Evolutionary conservation across 2,329 filamentous ascomycete genomes (phyloP), one percentile per base, ranked within the genome.

Genomic region (Sporothrix dimorphospora): DNA sequence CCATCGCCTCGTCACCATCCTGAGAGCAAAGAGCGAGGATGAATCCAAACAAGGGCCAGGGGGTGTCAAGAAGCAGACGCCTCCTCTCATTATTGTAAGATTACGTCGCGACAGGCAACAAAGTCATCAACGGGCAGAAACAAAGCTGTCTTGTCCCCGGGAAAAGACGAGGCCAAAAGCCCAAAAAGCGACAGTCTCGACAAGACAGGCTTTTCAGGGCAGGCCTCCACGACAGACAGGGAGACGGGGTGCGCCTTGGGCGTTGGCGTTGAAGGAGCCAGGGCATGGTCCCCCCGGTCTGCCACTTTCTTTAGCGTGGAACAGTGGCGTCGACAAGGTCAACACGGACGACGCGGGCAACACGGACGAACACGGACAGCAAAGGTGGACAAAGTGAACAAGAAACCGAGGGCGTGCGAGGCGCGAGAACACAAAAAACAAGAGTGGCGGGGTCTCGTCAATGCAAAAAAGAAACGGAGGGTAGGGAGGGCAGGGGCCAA

Each of bases 221-320:
- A 47, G 45, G 19, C 45, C 19, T 61, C 19, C 34, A 61, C 57
- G n/a, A n/a, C n/a, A n/a, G n/a, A n/a, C n/a, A n/a, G n/a, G n/a
- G n/a, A n/a, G n/a, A n/a, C 11, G 19, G 53, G 27, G 53, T 24
- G 19, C 19, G 47, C 19, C 21, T 7, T 51, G 47, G n/a, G 49
- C 49, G n/a, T n/a, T 34, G 53, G 53, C 27, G 27, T 30, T 30
- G 34, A 42, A 19, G 7, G 42, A 45, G 42, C 57, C 34, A 61
- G 57, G 57, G 11, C 42, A 61, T 34, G 14, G 19, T 11, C 12
- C 21, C 38, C 42, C 63, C 24, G 42, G 63, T 19, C 42, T 49
- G 42, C 42, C 38, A 45, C 24, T 63, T 49, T 66, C 4, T 38
- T 34, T 66, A 66, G 63, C 42, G 63, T 66, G 63, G 42, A 66